Percentiles rank a stretch among this genome's conserved stretches.
Evolutionary conservation across 2,329 filamentous ascomycete species (phyloP).

Genomic region (Graphilbum fragrans): DNA sequence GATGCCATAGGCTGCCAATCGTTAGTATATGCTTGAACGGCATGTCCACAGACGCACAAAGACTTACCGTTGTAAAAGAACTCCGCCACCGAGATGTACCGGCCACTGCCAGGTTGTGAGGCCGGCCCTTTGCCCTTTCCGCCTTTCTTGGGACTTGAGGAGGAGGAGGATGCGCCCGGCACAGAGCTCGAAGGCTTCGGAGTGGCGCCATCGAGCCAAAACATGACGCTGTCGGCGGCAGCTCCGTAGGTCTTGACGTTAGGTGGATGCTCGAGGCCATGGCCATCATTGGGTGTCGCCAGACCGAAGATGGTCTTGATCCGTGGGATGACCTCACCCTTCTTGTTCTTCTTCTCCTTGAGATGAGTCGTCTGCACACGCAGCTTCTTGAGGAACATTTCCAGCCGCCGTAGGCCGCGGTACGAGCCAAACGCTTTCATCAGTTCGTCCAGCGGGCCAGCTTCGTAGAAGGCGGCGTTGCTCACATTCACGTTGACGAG

Average conservation of each 20-base stretch:
- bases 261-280: conserved; percentile 14
- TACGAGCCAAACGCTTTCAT: conserved; percentile 1
- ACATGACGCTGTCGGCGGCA: conserved; percentile 39
- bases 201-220: conserved; percentile 28
- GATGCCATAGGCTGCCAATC: background rate
- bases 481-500: conserved; percentile 44
- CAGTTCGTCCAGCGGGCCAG: background rate
- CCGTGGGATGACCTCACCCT: conserved; percentile 19
- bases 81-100: conserved; percentile 38
- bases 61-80: conserved; percentile 32
- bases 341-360: conserved; percentile 18
- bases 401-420: conserved; percentile 11
- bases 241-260: conserved; percentile 22
- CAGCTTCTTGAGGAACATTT: conserved; percentile 24
- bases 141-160: too few species aligned
- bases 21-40: too few species aligned
- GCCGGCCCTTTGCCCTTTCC: too few species aligned
- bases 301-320: conserved; percentile 14
- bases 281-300: conserved; percentile 12
- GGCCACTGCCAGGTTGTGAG: too few species aligned
- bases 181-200: too few species aligned
- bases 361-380: conserved; percentile 27
- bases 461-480: conserved; percentile 35
- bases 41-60: too few species aligned
- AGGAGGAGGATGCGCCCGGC: too few species aligned